Evolutionary conservation across 2,329 filamentous ascomycete genomes (phyloP).

Genomic region (Arachnomyces sp.): DNA sequence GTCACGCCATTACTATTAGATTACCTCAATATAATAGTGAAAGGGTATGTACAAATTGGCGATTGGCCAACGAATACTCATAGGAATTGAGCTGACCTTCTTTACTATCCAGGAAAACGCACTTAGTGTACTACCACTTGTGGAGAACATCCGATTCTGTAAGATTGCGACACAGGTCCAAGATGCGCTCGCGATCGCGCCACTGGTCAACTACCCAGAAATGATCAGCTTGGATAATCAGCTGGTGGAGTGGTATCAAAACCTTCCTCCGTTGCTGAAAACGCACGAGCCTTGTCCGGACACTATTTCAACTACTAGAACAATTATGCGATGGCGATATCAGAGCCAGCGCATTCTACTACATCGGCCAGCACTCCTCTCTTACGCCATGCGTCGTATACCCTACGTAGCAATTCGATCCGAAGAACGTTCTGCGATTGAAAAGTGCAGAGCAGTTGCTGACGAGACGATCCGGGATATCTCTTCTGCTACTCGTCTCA

Average conservation of each 20-base stretch:
- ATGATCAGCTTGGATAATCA: constrained; percentile 60
- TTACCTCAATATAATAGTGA: constrained; percentile 47
- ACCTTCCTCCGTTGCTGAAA: constrained; percentile 58
- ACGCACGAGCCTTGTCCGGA: constrained; percentile 62
- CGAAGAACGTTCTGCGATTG: constrained; percentile 61
- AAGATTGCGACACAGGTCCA: constrained; percentile 72
- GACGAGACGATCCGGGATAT: constrained; percentile 67
- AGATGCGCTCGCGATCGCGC: constrained; percentile 63
- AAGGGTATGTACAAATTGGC: constrained; percentile 17
- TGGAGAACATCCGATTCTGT: constrained; percentile 72
- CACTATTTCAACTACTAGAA: constrained; percentile 60
- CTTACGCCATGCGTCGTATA: constrained; percentile 50
- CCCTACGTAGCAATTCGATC: constrained; percentile 44
- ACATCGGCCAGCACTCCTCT: constrained; percentile 64
- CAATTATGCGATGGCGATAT: constrained; percentile 76
- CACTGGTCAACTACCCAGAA: constrained; percentile 60
- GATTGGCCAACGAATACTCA: constrained; percentile 9
- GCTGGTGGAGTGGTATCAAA: constrained; percentile 64
- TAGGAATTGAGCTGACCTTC: constrained; percentile 23
- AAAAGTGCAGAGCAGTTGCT: constrained; percentile 62
- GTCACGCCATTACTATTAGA: constrained; percentile 60
- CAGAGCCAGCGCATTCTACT: constrained; percentile 70
- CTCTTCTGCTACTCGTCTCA: constrained; percentile 59
- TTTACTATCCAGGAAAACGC: constrained; percentile 45
- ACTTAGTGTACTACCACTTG: constrained; percentile 60